Conservation (phyloP, 139 green algal species). For the Zygnema cylindricum region DNA sequence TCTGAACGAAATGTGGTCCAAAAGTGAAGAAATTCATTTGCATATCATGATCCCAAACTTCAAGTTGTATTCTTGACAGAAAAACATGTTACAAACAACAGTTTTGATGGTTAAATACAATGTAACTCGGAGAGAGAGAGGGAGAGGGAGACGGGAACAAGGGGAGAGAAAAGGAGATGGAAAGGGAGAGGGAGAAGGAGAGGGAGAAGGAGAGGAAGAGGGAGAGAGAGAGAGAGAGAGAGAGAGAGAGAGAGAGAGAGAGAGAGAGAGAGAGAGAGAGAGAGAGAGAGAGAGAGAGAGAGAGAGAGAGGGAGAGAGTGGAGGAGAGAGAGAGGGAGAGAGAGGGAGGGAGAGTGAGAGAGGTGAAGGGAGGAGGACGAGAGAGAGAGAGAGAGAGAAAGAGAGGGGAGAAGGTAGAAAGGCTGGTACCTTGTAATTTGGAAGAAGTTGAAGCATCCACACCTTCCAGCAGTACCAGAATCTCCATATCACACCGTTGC, state of each 20-base stretch:
- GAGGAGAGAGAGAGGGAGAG: not conserved
- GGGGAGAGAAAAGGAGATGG: too few relatives aligned
- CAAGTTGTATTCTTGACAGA: too few relatives aligned
- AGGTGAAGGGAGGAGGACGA: not conserved
- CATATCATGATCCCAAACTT: too few relatives aligned
- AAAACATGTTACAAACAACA: too few relatives aligned
- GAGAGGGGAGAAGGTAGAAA: not conserved
- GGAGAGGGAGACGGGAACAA: too few relatives aligned
- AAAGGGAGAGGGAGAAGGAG: too few relatives aligned
- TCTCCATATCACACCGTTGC: constrained; percentile 51
- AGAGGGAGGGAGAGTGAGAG: not conserved
- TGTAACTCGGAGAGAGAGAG: too few relatives aligned
- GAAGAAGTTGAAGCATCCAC: constrained; percentile 47
- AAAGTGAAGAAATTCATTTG: too few relatives aligned
- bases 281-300: too few relatives aligned
- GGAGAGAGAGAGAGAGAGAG: not conserved
- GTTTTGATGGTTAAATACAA: too few relatives aligned
- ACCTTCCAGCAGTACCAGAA: constrained; percentile 54
- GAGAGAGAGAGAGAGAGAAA: not conserved
- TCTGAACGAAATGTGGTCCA: too few relatives aligned
- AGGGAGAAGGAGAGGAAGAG: not conserved
- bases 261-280: not conserved
- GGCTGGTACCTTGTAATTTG: constrained; percentile 48
- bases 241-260: not conserved
- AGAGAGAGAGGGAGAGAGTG: not conserved